Conservation (phyloP, 768 basidiomycete species). For the Auriculariales sp. region DNA sequence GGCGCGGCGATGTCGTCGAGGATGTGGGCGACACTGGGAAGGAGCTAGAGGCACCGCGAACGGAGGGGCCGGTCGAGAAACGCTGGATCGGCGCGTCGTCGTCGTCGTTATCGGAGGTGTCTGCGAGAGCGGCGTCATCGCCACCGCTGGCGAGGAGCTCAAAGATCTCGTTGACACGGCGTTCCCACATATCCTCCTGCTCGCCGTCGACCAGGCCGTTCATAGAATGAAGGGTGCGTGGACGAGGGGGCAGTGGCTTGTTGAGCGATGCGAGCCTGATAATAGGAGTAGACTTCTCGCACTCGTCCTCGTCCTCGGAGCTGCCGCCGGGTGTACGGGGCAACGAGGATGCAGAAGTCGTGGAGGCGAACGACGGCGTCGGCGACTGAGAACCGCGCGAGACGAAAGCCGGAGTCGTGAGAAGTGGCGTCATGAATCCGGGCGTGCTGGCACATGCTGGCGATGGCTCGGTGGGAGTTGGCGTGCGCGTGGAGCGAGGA, state of each 20-base stretch:
- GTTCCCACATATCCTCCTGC: not conserved
- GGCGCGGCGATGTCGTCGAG: not conserved
- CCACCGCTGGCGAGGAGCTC: not conserved
- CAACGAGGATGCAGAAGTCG: not conserved
- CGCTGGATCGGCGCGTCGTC: not conserved
- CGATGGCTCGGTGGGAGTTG: not conserved
- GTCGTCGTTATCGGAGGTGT: not conserved
- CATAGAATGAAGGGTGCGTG: not conserved
- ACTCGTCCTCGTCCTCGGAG: not conserved
- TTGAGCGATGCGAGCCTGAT: no score
- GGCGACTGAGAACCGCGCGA: not conserved
- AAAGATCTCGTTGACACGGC: not conserved
- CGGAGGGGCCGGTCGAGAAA: not conserved
- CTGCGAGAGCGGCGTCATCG: not conserved
- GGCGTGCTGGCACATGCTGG: not conserved
- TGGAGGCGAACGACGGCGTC: not conserved
- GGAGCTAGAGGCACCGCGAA: no score
- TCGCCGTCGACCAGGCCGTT: not conserved
- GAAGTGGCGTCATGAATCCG: no score
- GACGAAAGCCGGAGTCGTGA: not conserved
- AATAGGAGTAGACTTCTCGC: no score
- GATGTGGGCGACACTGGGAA: constrained; percentile 1
- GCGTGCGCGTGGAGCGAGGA: not conserved
- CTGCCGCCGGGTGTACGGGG: not conserved
- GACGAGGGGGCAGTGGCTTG: not conserved